Base-by-base conservation (phyloP, 139 green algal species). In the Zygnema cylindricum region DNA sequence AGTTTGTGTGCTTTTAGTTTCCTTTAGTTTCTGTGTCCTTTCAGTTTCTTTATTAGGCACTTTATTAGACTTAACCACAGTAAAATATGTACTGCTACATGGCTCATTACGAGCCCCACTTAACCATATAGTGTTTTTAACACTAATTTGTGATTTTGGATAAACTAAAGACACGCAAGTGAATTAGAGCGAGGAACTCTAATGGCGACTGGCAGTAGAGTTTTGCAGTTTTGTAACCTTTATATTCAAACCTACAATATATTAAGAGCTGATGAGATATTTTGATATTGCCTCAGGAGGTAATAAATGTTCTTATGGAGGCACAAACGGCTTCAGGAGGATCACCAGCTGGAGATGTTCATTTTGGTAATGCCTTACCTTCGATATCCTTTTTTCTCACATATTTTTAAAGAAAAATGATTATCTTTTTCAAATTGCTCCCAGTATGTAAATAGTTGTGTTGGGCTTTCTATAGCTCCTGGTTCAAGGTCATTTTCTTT, bases 231-330 rank as follows among this genome's bases (percentile, higher is more conserved):
- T 85, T 84, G 22, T 23, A 82, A 55, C 57, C 79, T 22, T 84
- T 87, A 55, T 84, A 87, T 85, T 55, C 21, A n/a, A 82, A 73
- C 79, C 23, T 43, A 21, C 55, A 22, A 22, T 69, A 76, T 22
- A 76, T 23, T 82, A 22, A 33, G 23, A 22, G 22, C 55, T 36
- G 30, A 22, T 22, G 35, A 33, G 22, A 33, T 43, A 22, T 76
- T 82, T 22, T 25, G 36, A 73, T 32, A 21, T 49, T 23, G 30
- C 71, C 49, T 7, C 92, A 96, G 91, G 93, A 95, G 16, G 88
- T 97, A 1, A 57, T 97, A 0, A 88, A 93, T 36, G 30, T 75
- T 16, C 94, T 98, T 11, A 83, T 92, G 2, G 88, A 94, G 16
- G 95, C 95, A 0, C 95, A 97, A 88, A 86, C 82, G 0, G 69